Base-by-base conservation (phyloP, 2,329 filamentous ascomycete species). In the Leptosphaerulina australis region DNA sequence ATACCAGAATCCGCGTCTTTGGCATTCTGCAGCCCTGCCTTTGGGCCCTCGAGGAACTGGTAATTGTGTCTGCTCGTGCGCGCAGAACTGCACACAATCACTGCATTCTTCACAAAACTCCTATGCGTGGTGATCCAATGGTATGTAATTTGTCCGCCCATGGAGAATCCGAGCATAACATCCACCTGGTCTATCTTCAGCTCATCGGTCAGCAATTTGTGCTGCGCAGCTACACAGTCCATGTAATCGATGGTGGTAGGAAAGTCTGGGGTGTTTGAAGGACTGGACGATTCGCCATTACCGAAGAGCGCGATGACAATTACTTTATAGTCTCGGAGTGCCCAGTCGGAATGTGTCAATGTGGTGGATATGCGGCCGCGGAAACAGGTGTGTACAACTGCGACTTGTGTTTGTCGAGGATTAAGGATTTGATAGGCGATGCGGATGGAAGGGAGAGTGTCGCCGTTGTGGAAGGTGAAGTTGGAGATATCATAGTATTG, bases 111-210 rank as follows among this genome's bases (percentile, higher is more conserved):
- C 31, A 64, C 43, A 15, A 82, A 80, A n/a, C 74, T 72, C 0
- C 81, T 80, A 44, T 75, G 79, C 35, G 81, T 72, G 1, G 76
- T 72, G 4, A 73, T 63, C 79, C 79, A 80, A 55, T 83, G 78
- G 46, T 80, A 84, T 2, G 79, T 74, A 46, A 81, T 76, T 17
- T 77, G 78, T 1, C 79, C 81, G 28, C 81, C 81, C 81, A 84
- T 82, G 37, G 77, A 81, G 74, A 82, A 83, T 1, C 81, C 81
- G 2, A 83, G 60, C 24, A 82, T 77, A 8, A 77, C 74, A 11
- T 77, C 73, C 0, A 81, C 69, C 26, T 74, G 68, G 10, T 61
- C 58, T 11, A 83, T 65, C 1, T 74, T 73, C 0, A 83, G 70
- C 3, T 68, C 61, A 34, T 75, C 53, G 4, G 55, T 61, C 0